Conservation (phyloP, 305 asterid genomes). For the Lippia alba region DNA sequence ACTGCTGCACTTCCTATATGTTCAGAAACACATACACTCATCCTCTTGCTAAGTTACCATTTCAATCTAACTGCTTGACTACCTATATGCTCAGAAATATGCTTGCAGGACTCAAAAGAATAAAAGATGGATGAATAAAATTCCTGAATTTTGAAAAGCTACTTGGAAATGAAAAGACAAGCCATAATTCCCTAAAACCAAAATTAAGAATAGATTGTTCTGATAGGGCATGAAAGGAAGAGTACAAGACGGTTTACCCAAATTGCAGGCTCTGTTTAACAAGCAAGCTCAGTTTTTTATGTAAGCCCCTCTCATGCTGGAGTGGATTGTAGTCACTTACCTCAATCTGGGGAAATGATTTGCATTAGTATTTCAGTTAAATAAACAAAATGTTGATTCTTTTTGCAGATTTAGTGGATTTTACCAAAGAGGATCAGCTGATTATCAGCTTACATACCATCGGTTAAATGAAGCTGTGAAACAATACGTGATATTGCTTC, state of each 20-base stretch:
- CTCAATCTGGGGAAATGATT: conserved; percentile 66
- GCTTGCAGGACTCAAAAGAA: conserved; percentile 12
- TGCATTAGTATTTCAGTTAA: conserved; percentile 29
- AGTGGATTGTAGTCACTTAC: conserved; percentile 73
- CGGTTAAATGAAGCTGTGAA: not conserved
- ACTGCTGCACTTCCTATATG: not conserved
- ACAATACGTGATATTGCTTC: conserved; percentile 7
- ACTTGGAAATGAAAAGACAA: conserved; percentile 18
- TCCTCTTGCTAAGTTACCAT: not conserved
- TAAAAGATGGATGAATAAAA: conserved; percentile 1
- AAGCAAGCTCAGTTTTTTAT: conserved; percentile 77
- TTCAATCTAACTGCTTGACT: not conserved
- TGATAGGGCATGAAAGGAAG: conserved; percentile 21
- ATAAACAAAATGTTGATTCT: conserved; percentile 6
- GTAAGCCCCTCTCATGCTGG: conserved; percentile 91
- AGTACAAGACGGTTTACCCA: conserved; percentile 61
- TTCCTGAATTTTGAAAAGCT: conserved; percentile 18
- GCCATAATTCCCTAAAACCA: not conserved
- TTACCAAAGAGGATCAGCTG: conserved; percentile 21
- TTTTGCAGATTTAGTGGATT: conserved; percentile 14
- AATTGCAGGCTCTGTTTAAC: conserved; percentile 89
- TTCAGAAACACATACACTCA: not conserved
- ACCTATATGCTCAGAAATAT: not conserved
- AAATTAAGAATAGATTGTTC: conserved; percentile 8
- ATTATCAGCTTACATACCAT: conserved; percentile 13